Conservation (phyloP, 169 alveolate species). For the Amoebophrya sp. region DNA sequence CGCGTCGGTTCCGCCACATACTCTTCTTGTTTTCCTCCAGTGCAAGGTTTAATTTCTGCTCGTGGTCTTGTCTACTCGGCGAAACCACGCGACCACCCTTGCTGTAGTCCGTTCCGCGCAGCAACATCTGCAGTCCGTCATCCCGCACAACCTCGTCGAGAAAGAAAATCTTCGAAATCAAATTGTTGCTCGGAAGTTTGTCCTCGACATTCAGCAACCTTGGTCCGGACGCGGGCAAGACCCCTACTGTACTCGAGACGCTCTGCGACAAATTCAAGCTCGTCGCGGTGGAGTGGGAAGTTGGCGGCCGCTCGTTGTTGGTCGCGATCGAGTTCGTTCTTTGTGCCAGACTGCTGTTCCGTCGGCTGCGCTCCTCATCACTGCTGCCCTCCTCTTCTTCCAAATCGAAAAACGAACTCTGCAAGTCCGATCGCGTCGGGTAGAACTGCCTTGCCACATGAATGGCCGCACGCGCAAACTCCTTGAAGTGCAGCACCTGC, state of each 20-base stretch:
- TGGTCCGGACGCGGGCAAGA: background rate
- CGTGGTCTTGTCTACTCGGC: background rate
- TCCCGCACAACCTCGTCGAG: background rate
- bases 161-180: background rate
- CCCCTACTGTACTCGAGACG: too few relatives aligned
- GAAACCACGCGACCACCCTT: background rate
- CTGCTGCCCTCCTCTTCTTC: background rate
- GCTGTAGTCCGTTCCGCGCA: background rate
- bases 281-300: too few relatives aligned
- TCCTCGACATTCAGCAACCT: background rate
- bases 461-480: background rate
- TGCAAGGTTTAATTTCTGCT: background rate
- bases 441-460: background rate
- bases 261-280: too few relatives aligned
- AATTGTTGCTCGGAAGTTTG: background rate
- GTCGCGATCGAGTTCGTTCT: too few relatives aligned
- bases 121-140: background rate
- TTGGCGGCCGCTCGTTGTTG: too few relatives aligned
- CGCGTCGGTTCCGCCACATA: background rate
- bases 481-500: background rate
- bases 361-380: background rate
- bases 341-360: too few relatives aligned
- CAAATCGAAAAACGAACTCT: background rate
- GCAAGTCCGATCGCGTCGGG: background rate
- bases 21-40: background rate